Evolutionary conservation across 2,329 filamentous ascomycete genomes (phyloP).

Genomic region (Epichloe typhina): DNA sequence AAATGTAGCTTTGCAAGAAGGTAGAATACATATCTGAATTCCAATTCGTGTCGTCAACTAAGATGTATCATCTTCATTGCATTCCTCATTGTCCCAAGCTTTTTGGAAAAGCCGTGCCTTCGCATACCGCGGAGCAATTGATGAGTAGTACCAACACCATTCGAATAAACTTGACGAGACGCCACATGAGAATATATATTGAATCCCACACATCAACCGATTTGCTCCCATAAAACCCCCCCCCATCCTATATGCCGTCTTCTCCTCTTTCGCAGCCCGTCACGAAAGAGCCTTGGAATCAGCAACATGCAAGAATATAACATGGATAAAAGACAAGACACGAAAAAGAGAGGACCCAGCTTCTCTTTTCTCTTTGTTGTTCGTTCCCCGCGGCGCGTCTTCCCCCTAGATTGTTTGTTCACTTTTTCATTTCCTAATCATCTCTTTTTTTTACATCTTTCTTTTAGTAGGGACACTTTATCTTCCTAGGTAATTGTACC

Average conservation of each 20-base stretch:
- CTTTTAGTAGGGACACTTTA: not conserved
- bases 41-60: not conserved
- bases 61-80: too few relatives aligned
- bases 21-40: not conserved
- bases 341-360: not conserved
- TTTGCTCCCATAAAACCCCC: not conserved
- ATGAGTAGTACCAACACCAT: not conserved
- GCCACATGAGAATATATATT: not conserved
- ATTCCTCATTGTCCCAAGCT: too few relatives aligned
- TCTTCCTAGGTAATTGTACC: too few relatives aligned
- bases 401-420: not conserved
- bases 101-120: too few relatives aligned
- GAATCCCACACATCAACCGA: conserved; percentile 1
- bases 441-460: not conserved
- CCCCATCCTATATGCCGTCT: conserved; percentile 1
- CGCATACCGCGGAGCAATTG: not conserved
- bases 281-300: not conserved
- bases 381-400: not conserved
- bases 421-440: not conserved
- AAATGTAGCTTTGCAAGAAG: not conserved
- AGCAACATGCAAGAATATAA: not conserved
- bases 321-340: not conserved
- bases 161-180: not conserved
- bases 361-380: not conserved
- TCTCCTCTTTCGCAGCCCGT: not conserved